A percentile compares a stretch with the other conserved stretches of the same genome.
Conservation (phyloP, 805 yeast genomes). For the Groenewaldozyma tartarivorans region DNA sequence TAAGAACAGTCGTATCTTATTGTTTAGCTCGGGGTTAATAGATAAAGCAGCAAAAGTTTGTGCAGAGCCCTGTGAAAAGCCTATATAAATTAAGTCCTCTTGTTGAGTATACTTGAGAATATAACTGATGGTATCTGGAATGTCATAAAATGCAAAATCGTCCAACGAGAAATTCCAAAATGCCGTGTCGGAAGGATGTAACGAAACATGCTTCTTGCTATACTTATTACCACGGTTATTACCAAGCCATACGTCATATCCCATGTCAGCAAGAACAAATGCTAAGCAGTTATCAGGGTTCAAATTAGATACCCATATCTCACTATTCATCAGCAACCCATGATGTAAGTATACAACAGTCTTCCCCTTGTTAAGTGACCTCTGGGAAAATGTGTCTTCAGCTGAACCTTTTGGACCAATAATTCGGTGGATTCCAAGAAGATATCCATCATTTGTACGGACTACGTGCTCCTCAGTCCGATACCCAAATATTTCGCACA, state of each 20-base stretch:
- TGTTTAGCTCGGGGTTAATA: slow-evolving; percentile 49
- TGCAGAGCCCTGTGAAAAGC: slow-evolving; percentile 91
- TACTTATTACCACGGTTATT: slow-evolving; percentile 91
- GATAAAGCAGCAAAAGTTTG: slow-evolving; percentile 83
- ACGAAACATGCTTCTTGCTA: slow-evolving; percentile 62
- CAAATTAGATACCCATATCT: slow-evolving; percentile 57
- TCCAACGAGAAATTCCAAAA: slow-evolving; percentile 92
- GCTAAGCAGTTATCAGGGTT: slow-evolving; percentile 54
- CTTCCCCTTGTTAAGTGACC: background rate
- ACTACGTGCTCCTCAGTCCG: slow-evolving; percentile 68
- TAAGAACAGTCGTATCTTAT: slow-evolving; percentile 45
- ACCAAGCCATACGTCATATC: slow-evolving; percentile 93
- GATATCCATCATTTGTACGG: slow-evolving; percentile 64
- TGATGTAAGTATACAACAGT: slow-evolving; percentile 78
- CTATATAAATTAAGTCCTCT: slow-evolving; percentile 54
- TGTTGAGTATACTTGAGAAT: slow-evolving; percentile 45
- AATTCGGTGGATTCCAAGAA: slow-evolving; percentile 67
- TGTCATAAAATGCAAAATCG: slow-evolving; percentile 85
- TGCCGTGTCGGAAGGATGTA: slow-evolving; percentile 33
- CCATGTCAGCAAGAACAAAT: slow-evolving; percentile 62
- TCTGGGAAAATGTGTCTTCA: slow-evolving; percentile 5
- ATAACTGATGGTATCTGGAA: slow-evolving; percentile 74
- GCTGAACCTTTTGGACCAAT: slow-evolving; percentile 19
- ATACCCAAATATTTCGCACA: slow-evolving; percentile 63
- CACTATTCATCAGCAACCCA: slow-evolving; percentile 84